Conservation (phyloP, 2,329 filamentous ascomycete genomes). For the Curvularia sp. region DNA sequence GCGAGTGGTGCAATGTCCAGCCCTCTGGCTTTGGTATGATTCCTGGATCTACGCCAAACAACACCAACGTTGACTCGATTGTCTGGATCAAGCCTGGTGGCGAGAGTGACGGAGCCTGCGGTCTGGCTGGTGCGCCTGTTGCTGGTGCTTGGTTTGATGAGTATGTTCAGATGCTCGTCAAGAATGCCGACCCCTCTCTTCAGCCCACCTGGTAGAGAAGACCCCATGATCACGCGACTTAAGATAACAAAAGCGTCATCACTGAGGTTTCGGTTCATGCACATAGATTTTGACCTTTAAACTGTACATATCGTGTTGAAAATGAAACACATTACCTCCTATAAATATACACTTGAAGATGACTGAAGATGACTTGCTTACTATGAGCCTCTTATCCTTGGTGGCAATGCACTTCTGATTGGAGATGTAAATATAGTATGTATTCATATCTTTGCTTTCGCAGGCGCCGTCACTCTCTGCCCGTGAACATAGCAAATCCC, state of each 20-base stretch:
- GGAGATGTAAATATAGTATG: background rate
- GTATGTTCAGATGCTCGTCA: constrained; percentile 39
- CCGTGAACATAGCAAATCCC: constrained; percentile 63
- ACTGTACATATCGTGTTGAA: background rate
- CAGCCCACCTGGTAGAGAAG: constrained; percentile 29
- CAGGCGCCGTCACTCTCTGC: constrained; percentile 51
- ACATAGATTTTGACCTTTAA: background rate
- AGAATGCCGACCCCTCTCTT: constrained; percentile 35
- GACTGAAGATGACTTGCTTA: background rate
- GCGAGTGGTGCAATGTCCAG: constrained; percentile 40
- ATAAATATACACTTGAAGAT: background rate
- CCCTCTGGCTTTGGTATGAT: constrained; percentile 32
- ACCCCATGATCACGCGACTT: background rate
- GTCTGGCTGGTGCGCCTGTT: constrained; percentile 33
- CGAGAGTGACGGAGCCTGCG: constrained; percentile 38
- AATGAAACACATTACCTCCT: background rate
- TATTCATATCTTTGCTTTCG: constrained; percentile 57
- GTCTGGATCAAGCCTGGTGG: constrained; percentile 44
- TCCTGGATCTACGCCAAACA: constrained; percentile 29
- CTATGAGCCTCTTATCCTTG: background rate
- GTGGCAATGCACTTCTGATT: background rate
- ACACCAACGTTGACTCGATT: constrained; percentile 37
- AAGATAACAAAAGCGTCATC: background rate
- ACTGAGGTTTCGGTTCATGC: background rate
- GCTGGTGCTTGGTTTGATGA: constrained; percentile 41